phyloP scores from a whole-genome alignment of 202 grass and related monocot species.

The Hordeum pubiflorum region DNA sequence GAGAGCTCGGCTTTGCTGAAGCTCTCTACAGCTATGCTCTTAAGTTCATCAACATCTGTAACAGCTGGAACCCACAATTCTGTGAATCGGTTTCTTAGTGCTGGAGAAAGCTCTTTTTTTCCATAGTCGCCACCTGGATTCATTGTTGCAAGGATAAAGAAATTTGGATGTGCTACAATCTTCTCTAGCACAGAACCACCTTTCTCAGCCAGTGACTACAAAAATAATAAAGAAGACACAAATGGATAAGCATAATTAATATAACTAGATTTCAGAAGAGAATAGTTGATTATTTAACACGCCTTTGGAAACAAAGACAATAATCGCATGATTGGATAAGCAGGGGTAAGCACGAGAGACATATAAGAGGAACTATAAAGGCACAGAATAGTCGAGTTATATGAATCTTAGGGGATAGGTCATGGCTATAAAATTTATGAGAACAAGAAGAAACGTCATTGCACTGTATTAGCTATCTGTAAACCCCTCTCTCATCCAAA shows the following conservation, averaged over 20 bases:
- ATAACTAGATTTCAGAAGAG: conserved; percentile 6
- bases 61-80: conserved; percentile 96
- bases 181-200: conserved; percentile 79
- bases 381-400: background rate
- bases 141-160: conserved; percentile 92
- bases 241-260: conserved; percentile 7
- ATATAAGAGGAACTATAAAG: background rate
- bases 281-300: background rate
- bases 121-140: conserved; percentile 97
- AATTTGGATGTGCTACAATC: conserved; percentile 74
- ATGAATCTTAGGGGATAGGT: background rate
- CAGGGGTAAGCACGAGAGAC: background rate
- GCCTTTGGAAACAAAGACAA: background rate
- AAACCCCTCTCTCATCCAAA: background rate
- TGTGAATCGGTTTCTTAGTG: conserved; percentile 86
- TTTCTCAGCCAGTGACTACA: conserved; percentile 89
- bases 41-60: conserved; percentile 58
- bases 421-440: background rate
- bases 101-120: conserved; percentile 93
- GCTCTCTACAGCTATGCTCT: conserved; percentile 59
- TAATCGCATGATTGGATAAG: background rate
- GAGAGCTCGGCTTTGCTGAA: conserved; percentile 47
- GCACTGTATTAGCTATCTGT: background rate
- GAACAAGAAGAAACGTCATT: background rate
- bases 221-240: conserved; percentile 20